Percentiles rank a stretch among this genome's conserved stretches.
Evolutionary conservation across 106 monocot species (phyloP).

Genomic region (Dendrobium nobile): DNA sequence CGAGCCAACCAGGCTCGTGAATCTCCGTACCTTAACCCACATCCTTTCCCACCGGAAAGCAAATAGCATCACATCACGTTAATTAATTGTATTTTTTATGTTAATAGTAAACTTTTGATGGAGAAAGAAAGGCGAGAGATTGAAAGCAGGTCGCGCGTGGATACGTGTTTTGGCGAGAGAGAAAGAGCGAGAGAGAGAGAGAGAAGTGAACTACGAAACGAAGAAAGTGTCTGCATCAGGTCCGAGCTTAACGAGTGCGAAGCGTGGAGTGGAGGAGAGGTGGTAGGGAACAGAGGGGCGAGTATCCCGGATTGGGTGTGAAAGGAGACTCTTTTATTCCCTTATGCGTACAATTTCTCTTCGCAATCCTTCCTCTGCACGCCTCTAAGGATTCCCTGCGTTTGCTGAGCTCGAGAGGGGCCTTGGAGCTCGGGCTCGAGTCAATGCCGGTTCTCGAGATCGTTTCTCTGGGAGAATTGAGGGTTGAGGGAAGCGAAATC

Average conservation of each 20-base stretch:
- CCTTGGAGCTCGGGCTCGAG: not conserved
- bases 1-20: not conserved
- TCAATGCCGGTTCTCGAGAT: slow-evolving; percentile 5
- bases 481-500: not conserved
- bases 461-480: not conserved
- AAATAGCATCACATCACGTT: not conserved
- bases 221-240: not conserved
- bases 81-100: not conserved
- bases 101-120: not conserved
- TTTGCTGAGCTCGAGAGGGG: not conserved
- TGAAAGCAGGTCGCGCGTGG: too few relatives aligned
- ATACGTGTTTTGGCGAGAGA: not conserved
- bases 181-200: not conserved
- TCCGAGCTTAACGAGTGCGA: not conserved
- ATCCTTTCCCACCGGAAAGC: not conserved
- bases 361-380: not conserved
- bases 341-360: not conserved
- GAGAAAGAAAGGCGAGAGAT: not conserved
- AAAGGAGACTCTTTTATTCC: too few relatives aligned
- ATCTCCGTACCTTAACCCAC: not conserved
- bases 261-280: not conserved
- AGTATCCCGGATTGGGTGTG: not conserved
- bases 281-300: not conserved
- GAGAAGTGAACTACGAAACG: not conserved
- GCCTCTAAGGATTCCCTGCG: not conserved